phyloP scores from a whole-genome alignment of 2,329 filamentous ascomycete species.

The Ophiostoma sp. region DNA sequence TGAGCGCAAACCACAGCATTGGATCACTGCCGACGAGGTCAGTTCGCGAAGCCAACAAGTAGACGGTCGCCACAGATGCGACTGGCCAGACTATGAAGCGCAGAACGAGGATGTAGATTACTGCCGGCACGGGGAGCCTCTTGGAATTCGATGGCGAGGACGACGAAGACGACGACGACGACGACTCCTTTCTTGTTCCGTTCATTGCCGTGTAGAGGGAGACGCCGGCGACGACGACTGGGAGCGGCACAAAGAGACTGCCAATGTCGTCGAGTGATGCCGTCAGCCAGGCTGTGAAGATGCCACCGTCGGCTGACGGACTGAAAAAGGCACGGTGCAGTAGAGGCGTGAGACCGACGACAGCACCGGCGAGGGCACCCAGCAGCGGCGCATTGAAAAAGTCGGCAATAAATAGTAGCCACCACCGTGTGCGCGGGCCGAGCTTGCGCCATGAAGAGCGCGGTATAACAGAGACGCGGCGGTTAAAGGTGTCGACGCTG shows the following conservation, averaged over 20 bases:
- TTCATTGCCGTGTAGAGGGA: conserved; percentile 49
- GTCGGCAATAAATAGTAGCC: conserved; percentile 36
- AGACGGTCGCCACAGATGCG: conserved; percentile 51
- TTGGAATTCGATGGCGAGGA: conserved; percentile 27
- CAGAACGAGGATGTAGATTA: conserved; percentile 48
- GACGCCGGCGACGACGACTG: conserved; percentile 62
- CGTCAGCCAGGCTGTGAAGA: conserved; percentile 62
- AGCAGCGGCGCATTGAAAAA: conserved; percentile 59
- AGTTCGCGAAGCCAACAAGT: conserved; percentile 49
- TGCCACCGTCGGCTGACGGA: conserved; percentile 51
- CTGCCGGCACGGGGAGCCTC: conserved; percentile 43
- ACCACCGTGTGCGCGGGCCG: conserved; percentile 31
- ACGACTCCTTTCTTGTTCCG: not conserved
- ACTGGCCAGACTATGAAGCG: conserved; percentile 58
- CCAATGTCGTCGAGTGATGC: conserved; percentile 57
- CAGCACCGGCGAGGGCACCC: conserved; percentile 52
- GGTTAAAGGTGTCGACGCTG: conserved; percentile 8
- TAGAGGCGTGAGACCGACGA: conserved; percentile 55
- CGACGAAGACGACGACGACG: conserved; percentile 20
- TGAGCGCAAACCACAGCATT: conserved; percentile 58
- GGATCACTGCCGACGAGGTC: conserved; percentile 50
- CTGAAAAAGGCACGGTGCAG: conserved; percentile 59
- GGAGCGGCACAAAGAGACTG: conserved; percentile 57
- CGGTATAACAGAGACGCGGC: conserved; percentile 30
- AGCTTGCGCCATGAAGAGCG: conserved; percentile 31